phyloP scores from a whole-genome alignment of 345 rosid genomes.

The Balakata baccata region DNA sequence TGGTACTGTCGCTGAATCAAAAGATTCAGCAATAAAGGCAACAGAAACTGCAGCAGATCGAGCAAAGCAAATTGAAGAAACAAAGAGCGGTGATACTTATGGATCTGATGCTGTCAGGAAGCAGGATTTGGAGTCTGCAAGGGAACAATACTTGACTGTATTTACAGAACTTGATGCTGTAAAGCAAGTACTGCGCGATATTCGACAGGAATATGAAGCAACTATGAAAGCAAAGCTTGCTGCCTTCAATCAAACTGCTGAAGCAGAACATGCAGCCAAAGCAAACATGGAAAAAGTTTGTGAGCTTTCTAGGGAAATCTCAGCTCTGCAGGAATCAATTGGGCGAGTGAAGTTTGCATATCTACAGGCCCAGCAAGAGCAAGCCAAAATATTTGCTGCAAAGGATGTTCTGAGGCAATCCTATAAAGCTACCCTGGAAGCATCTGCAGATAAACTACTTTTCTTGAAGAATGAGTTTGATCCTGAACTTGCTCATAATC shows the following conservation, averaged over 20 bases:
- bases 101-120: slow-evolving; percentile 41
- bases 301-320: slow-evolving; percentile 71
- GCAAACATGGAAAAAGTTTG: slow-evolving; percentile 64
- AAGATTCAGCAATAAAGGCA: slow-evolving; percentile 53
- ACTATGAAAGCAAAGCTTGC: slow-evolving; percentile 48
- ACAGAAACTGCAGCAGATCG: slow-evolving; percentile 64
- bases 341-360: slow-evolving; percentile 78
- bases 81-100: slow-evolving; percentile 37
- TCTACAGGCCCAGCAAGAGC: slow-evolving; percentile 64
- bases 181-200: slow-evolving; percentile 70
- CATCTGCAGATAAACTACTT: slow-evolving; percentile 52
- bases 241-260: slow-evolving; percentile 58
- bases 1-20: slow-evolving; percentile 51
- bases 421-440: slow-evolving; percentile 61
- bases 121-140: slow-evolving; percentile 52
- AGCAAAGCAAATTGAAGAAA: slow-evolving; percentile 50
- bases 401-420: slow-evolving; percentile 64
- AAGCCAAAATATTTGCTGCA: slow-evolving; percentile 57
- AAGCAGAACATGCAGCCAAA: slow-evolving; percentile 56
- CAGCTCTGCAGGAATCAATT: slow-evolving; percentile 64
- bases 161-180: slow-evolving; percentile 64
- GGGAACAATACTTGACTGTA: slow-evolving; percentile 53
- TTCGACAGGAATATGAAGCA: slow-evolving; percentile 62
- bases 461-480: slow-evolving; percentile 62
- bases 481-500: slow-evolving; percentile 58